Evolutionary conservation across 768 basidiomycete genomes (phyloP), one percentile per base, ranked within the genome.

Genomic region (Phanerochaete sordida): DNA sequence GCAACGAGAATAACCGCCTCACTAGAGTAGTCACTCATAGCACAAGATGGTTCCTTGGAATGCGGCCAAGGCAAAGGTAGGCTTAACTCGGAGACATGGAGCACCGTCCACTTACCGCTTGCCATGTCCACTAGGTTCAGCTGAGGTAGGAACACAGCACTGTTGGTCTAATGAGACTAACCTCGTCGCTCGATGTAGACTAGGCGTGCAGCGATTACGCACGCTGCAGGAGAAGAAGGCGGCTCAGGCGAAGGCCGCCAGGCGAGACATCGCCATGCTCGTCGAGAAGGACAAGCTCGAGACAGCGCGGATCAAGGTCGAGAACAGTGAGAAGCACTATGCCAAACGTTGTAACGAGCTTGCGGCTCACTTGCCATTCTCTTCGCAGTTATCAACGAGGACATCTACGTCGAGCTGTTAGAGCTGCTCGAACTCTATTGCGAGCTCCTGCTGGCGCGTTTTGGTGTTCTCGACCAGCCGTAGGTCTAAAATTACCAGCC

Each of bases 351-450:
- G 39, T 27, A n/a, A 28, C 23, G 30, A 30, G 59, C 46, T 24
- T 58, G 39, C 59, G 31, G 52, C 63, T 44, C 51, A 56, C 23
- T 35, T 27, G 35, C 16, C 11, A 43, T 44, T 48, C 43, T 9
- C 39, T 33, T 39, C 48, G 13, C 64, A 88, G 89, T 93, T 57
- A 94, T 93, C 69, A 84, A 91, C 69, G 91, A 92, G 65, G 91
- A 94, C 68, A 82, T 93, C 47, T 82, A 91, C 69, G 77, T 93
- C 47, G 95, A 98, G 69, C 80, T 98, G 26, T 76, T 98, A 37
- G 96, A 99, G 69, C 77, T 98, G 5, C 77, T 99, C 27, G 95
- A 98, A 76, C 81, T 98, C 12, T 98, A 98, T 71, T 92, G 90
- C 64, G 97, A 99, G 69, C 82, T 96, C n/a, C 75, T 98, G 21